Conservation (phyloP, 2,329 filamentous ascomycete genomes). For the Aspergillus fischeri region DNA sequence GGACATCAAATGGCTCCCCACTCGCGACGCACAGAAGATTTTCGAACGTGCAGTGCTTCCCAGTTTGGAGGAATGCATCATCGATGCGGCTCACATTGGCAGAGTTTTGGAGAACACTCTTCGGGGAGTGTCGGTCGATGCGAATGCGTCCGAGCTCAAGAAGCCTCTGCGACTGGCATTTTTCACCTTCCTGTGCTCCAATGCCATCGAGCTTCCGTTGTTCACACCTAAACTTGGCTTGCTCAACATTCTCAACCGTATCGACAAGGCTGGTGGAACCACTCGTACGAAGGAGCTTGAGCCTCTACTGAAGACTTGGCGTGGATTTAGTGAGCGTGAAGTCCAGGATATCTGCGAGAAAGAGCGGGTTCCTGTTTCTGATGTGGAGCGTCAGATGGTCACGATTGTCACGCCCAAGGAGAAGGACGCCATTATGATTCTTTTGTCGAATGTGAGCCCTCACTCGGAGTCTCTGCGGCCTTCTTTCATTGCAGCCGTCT, state of each 20-base stretch:
- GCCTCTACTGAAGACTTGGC: slow-evolving; percentile 70
- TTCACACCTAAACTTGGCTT: slow-evolving; percentile 66
- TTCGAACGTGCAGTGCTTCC: slow-evolving; percentile 66
- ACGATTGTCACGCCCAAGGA: slow-evolving; percentile 53
- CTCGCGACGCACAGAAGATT: slow-evolving; percentile 57
- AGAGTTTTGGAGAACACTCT: slow-evolving; percentile 60
- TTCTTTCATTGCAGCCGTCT: slow-evolving; percentile 61
- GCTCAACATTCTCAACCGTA: slow-evolving; percentile 65
- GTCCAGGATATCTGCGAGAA: slow-evolving; percentile 47
- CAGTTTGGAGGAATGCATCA: slow-evolving; percentile 76
- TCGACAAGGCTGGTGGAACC: slow-evolving; percentile 68
- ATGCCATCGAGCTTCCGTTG: slow-evolving; percentile 65
- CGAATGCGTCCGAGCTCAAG: slow-evolving; percentile 53
- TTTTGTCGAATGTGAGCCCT: slow-evolving; percentile 50
- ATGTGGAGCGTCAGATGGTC: slow-evolving; percentile 53
- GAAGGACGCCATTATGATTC: slow-evolving; percentile 52
- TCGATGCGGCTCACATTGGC: slow-evolving; percentile 69
- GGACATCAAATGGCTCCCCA: slow-evolving; percentile 54
- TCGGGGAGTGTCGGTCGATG: slow-evolving; percentile 44
- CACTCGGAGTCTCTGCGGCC: slow-evolving; percentile 42
- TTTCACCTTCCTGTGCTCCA: slow-evolving; percentile 68
- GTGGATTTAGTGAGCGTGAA: slow-evolving; percentile 50
- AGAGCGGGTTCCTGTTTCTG: slow-evolving; percentile 46
- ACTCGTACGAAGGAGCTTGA: slow-evolving; percentile 71
- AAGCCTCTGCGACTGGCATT: slow-evolving; percentile 62